Evolutionary conservation across 2,329 filamentous ascomycete genomes (phyloP).

Genomic region (Phialocephala sp.): DNA sequence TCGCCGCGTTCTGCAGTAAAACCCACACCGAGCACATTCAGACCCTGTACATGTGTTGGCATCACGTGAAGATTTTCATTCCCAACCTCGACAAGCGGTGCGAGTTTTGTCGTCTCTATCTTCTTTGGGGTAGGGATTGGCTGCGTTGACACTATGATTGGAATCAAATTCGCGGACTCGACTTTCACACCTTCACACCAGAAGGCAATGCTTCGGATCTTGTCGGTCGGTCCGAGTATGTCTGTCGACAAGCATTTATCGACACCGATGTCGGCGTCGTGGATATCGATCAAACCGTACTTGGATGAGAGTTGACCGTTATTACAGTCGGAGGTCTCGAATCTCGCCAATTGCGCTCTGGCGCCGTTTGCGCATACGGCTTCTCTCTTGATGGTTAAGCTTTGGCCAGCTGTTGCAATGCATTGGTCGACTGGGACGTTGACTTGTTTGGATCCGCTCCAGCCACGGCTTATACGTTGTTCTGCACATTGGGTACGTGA

Average conservation of each 20-base stretch:
- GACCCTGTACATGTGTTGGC: too few species aligned
- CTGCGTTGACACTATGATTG: too few species aligned
- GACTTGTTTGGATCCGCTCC: background rate
- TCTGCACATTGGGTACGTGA: background rate
- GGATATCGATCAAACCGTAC: conserved; percentile 23
- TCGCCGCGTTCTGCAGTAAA: too few species aligned
- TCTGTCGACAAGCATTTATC: conserved; percentile 18
- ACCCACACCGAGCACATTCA: too few species aligned
- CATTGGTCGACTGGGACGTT: conserved; percentile 25
- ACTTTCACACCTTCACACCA: conserved; percentile 26
- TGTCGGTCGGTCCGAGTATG: conserved; percentile 3
- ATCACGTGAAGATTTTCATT: too few species aligned
- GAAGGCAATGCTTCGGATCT: conserved; percentile 26
- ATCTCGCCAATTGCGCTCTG: conserved; percentile 25
- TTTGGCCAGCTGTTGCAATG: conserved; percentile 13
- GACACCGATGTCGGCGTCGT: conserved; percentile 23
- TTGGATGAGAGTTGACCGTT: conserved; percentile 14
- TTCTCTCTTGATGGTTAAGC: conserved; percentile 18
- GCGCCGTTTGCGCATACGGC: conserved; percentile 28
- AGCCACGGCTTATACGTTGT: background rate
- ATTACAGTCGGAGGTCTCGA: conserved; percentile 27
- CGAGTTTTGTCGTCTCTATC: too few species aligned
- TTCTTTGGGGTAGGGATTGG: too few species aligned
- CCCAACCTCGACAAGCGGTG: too few species aligned
- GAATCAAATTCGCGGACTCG: background rate